These are phyloP conservation scores for Hymenotorrendiella dingleyae DNA, from an alignment of 2,329 filamentous ascomycete species.

Conservation along the genomic window DNA sequence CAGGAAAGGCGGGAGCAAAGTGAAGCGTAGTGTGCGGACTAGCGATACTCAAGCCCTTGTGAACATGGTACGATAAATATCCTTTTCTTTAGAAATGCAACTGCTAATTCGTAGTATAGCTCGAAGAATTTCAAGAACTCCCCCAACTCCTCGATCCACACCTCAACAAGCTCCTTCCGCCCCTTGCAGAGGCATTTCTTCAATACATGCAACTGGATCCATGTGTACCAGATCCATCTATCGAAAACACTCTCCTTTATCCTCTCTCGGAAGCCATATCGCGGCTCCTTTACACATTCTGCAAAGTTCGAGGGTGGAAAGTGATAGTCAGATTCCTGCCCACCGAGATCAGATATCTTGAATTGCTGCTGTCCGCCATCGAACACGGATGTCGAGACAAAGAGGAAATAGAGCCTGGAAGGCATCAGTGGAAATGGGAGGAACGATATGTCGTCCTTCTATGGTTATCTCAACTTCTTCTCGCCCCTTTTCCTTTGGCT, in stretches of 20 bases:
- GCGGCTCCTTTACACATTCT: slow-evolving; percentile 79
- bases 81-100: slow-evolving; percentile 6
- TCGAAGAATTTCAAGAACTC: slow-evolving; percentile 92
- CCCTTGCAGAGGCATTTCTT: slow-evolving; percentile 70
- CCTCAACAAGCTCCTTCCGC: slow-evolving; percentile 68
- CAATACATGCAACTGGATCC: slow-evolving; percentile 50
- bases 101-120: slow-evolving; percentile 26
- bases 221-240: slow-evolving; percentile 28
- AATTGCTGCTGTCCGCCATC: slow-evolving; percentile 69
- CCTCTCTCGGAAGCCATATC: slow-evolving; percentile 57
- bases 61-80: slow-evolving; percentile 34
- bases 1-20: slow-evolving; percentile 37
- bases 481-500: slow-evolving; percentile 84
- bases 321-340: slow-evolving; percentile 86
- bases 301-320: slow-evolving; percentile 91
- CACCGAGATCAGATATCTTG: slow-evolving; percentile 81
- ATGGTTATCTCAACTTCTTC: slow-evolving; percentile 77
- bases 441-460: slow-evolving; percentile 81
- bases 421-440: slow-evolving; percentile 65
- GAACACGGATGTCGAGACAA: slow-evolving; percentile 41
- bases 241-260: slow-evolving; percentile 24
- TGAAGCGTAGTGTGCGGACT: slow-evolving; percentile 45
- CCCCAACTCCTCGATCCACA: slow-evolving; percentile 88
- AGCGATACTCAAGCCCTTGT: slow-evolving; percentile 45
- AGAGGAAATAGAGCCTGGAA: slow-evolving; percentile 12